phyloP scores from a whole-genome alignment of 345 rosid genomes.

The Gossypium rotundifolium region DNA sequence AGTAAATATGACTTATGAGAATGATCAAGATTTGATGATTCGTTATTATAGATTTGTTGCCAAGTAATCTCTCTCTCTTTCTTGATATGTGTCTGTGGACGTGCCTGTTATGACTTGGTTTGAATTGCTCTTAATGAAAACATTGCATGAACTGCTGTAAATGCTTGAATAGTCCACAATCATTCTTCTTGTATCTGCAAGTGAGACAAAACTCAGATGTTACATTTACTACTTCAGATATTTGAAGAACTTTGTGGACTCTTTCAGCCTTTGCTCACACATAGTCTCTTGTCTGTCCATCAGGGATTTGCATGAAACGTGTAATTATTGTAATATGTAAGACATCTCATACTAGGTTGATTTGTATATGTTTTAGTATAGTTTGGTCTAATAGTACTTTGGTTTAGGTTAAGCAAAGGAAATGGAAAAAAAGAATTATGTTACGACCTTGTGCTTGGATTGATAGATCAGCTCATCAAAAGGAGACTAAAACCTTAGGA shows the following conservation, averaged over 20 bases:
- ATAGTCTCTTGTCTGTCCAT: background rate
- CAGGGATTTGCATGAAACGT: background rate
- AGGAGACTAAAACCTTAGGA: no score
- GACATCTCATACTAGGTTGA: background rate
- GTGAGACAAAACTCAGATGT: background rate
- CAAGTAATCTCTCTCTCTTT: conserved; percentile 33
- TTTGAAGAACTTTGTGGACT: background rate
- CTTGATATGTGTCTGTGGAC: background rate
- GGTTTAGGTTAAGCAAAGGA: background rate
- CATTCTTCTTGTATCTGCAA: background rate
- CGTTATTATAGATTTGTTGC: conserved; percentile 69
- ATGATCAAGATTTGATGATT: conserved; percentile 72
- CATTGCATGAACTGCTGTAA: background rate
- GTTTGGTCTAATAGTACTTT: background rate
- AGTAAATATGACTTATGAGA: conserved; percentile 57
- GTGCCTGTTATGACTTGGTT: background rate
- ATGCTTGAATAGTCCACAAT: background rate
- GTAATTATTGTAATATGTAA: background rate
- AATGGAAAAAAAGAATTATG: background rate
- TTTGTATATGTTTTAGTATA: background rate
- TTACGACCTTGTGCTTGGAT: no score
- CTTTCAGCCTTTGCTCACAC: background rate
- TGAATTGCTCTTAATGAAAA: background rate
- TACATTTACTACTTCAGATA: background rate
- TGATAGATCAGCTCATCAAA: no score